phyloP scores from a whole-genome alignment of 2,329 filamentous ascomycete species.

The Rosellinia necatrix region DNA sequence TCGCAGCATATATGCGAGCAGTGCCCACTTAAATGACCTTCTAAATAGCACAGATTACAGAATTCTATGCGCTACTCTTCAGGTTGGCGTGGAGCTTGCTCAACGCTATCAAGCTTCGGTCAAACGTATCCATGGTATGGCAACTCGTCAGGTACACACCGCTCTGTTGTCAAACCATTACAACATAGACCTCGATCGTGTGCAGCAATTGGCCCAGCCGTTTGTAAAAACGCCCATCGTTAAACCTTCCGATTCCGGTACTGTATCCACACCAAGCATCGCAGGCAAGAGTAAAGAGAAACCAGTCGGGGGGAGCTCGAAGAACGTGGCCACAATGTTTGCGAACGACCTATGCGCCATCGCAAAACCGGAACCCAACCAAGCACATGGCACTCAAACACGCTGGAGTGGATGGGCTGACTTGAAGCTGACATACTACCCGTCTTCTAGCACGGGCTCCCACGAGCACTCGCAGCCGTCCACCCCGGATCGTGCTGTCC shows the following conservation, averaged over 20 bases:
- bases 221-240: constrained; percentile 73
- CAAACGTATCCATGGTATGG: constrained; percentile 68
- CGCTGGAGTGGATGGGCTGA: constrained; percentile 80
- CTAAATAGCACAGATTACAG: constrained; percentile 84
- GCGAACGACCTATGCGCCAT: constrained; percentile 85
- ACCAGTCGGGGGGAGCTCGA: constrained; percentile 45
- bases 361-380: constrained; percentile 59
- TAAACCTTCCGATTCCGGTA: constrained; percentile 54
- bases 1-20: constrained; percentile 93
- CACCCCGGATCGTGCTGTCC: constrained; percentile 41
- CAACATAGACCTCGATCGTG: constrained; percentile 75
- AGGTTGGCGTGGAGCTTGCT: constrained; percentile 82
- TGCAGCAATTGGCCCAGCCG: constrained; percentile 81
- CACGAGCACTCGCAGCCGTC: constrained; percentile 35
- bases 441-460: constrained; percentile 44
- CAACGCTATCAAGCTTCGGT: constrained; percentile 91
- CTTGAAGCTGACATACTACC: constrained; percentile 81
- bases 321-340: constrained; percentile 64
- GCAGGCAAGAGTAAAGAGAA: constrained; percentile 78
- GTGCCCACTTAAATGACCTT: constrained; percentile 83
- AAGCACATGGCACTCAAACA: constrained; percentile 34
- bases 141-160: constrained; percentile 69
- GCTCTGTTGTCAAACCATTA: constrained; percentile 84
- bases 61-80: constrained; percentile 77
- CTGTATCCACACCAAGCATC: constrained; percentile 60